Evolutionary conservation across 2,329 filamentous ascomycete genomes (phyloP).

Genomic region (Exophiala oligosperma): DNA sequence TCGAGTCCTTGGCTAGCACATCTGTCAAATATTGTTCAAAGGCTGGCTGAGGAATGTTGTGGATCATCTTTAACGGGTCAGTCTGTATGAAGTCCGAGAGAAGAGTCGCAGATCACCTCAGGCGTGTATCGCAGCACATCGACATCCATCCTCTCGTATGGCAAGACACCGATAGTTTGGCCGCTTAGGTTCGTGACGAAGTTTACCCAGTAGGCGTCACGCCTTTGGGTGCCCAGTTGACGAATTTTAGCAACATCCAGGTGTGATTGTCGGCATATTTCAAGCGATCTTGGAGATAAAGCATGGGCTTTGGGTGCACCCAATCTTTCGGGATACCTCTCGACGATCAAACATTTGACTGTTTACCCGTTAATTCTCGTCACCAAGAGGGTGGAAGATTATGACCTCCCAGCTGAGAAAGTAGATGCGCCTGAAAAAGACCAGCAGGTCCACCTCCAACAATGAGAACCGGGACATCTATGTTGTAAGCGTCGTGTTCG

Average conservation of each 20-base stretch:
- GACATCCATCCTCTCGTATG: constrained; percentile 31
- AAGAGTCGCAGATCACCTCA: constrained; percentile 28
- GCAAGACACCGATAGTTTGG: constrained; percentile 38
- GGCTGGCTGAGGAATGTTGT: constrained; percentile 19
- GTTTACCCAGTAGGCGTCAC: constrained; percentile 43
- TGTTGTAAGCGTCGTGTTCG: background rate
- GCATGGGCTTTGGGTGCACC: constrained; percentile 35
- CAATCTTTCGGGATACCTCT: constrained; percentile 31
- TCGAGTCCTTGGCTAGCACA: constrained; percentile 12
- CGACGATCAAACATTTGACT: constrained; percentile 25
- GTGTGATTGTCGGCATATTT: constrained; percentile 33
- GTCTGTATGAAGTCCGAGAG: background rate
- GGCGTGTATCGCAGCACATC: constrained; percentile 39
- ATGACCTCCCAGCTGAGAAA: constrained; percentile 34
- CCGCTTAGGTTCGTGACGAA: constrained; percentile 42
- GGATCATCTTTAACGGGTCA: constrained; percentile 14
- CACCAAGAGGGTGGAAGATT: background rate
- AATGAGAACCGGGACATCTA: constrained; percentile 37
- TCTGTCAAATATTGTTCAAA: constrained; percentile 18
- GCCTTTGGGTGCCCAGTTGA: constrained; percentile 32
- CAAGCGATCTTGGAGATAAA: constrained; percentile 32
- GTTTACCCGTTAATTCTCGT: constrained; percentile 22
- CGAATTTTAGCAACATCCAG: constrained; percentile 30
- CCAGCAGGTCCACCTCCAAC: constrained; percentile 40
- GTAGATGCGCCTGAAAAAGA: constrained; percentile 37